Percentiles rank a stretch among this genome's conserved stretches.
Conservation (phyloP, 176 grass and related monocot genomes). For the Paspalum vaginatum region DNA sequence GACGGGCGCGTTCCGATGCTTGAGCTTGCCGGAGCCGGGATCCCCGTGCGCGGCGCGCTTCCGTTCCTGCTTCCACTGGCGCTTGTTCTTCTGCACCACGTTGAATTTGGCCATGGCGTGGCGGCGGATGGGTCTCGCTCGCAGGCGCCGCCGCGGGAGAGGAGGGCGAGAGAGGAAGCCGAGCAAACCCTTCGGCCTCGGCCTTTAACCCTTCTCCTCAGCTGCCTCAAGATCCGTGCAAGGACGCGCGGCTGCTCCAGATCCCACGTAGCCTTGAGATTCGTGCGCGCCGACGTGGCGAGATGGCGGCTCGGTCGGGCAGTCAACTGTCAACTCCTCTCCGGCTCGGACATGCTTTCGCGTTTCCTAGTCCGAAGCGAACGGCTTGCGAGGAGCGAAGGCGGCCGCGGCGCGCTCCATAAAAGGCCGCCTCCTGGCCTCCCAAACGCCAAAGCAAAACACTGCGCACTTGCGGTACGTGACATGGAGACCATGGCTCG, state of each 20-base stretch:
- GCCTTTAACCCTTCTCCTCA: slow-evolving; percentile 23
- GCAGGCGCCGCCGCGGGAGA: slow-evolving; percentile 32
- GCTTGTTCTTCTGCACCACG: slow-evolving; percentile 64
- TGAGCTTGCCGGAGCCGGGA: slow-evolving; percentile 55
- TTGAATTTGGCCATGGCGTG: slow-evolving; percentile 65
- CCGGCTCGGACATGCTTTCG: neutral
- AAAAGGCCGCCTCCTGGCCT: neutral
- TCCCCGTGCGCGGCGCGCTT: slow-evolving; percentile 59
- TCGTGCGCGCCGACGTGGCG: neutral
- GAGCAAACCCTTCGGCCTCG: slow-evolving; percentile 8
- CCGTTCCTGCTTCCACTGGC: slow-evolving; percentile 52
- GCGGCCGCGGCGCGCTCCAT: neutral
- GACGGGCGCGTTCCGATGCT: slow-evolving; percentile 52
- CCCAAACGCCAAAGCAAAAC: neutral
- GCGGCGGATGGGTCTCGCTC: slow-evolving; percentile 17
- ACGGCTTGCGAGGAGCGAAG: neutral
- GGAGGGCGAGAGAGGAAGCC: neutral
- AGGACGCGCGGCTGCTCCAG: neutral
- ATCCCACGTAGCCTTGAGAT: neutral
- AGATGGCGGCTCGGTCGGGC: neutral
- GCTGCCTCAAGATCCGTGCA: slow-evolving; percentile 26
- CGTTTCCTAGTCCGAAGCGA: neutral
- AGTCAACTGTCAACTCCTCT: neutral
- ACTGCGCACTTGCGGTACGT: neutral
- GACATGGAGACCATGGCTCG: neutral